phyloP scores from a whole-genome alignment of 768 basidiomycete genomes.

The Mycena rosella region DNA sequence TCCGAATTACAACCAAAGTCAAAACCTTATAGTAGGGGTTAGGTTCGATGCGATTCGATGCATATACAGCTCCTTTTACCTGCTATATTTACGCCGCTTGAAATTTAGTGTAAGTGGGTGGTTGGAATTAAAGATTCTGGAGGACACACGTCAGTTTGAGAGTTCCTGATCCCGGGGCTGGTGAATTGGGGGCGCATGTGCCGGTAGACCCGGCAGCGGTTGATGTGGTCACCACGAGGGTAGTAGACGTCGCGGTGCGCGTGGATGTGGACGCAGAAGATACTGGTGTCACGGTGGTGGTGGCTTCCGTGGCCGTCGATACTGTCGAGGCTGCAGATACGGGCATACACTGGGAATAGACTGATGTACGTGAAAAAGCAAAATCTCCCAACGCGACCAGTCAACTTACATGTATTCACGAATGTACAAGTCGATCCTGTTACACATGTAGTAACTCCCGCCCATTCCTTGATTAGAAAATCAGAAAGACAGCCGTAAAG shows the following conservation, averaged over 20 bases:
- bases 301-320: background rate
- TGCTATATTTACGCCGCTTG: constrained; percentile 63
- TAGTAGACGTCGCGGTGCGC: constrained; percentile 22
- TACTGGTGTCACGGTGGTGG: constrained; percentile 26
- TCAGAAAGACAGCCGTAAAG: background rate
- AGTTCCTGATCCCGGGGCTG: constrained; percentile 45
- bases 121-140: background rate
- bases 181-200: constrained; percentile 37
- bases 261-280: constrained; percentile 22
- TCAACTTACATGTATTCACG: constrained; percentile 45
- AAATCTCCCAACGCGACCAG: background rate
- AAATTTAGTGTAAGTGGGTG: background rate
- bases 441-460: constrained; percentile 52
- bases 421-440: constrained; percentile 47
- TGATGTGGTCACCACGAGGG: constrained; percentile 28
- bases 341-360: constrained; percentile 52
- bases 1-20: constrained; percentile 66
- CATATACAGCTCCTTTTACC: background rate
- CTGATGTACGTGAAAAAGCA: constrained; percentile 27
- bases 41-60: background rate
- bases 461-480: constrained; percentile 40
- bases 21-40: constrained; percentile 53
- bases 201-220: constrained; percentile 21
- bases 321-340: constrained; percentile 29
- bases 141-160: constrained; percentile 48